phyloP scores from a whole-genome alignment of 305 asterid species.

The Fraxinus baroniana region DNA sequence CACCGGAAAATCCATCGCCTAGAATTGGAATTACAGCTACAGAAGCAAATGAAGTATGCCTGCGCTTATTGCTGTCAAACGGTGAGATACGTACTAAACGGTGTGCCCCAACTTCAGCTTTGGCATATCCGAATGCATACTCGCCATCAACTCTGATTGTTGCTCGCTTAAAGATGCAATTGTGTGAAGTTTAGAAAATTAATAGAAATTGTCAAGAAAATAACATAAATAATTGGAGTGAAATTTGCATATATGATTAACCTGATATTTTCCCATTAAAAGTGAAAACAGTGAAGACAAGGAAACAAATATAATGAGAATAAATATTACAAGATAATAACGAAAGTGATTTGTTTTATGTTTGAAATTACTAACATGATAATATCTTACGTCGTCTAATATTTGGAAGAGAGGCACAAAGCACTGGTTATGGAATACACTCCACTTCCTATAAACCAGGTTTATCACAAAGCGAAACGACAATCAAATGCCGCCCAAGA shows the following conservation, averaged over 20 bases:
- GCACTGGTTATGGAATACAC: neutral
- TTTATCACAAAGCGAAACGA: neutral
- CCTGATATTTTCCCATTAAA: too few species aligned
- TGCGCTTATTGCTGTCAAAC: conserved; percentile 80
- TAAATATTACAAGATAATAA: neutral
- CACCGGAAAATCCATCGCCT: conserved; percentile 67
- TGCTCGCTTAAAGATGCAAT: conserved; percentile 61
- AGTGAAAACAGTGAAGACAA: neutral
- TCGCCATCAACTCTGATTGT: conserved; percentile 87
- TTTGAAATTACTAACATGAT: neutral
- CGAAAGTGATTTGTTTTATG: neutral
- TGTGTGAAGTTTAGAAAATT: neutral
- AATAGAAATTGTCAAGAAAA: neutral
- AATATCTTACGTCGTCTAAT: too few species aligned
- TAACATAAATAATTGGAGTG: neutral
- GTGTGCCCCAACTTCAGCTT: conserved; percentile 96
- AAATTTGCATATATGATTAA: too few species aligned
- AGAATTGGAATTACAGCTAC: conserved; percentile 93
- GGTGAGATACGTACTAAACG: conserved; percentile 93
- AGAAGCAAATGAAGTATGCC: conserved; percentile 95
- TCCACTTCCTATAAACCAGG: neutral
- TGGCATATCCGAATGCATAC: conserved; percentile 86
- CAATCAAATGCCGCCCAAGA: neutral
- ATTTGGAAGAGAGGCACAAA: neutral
- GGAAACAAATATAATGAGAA: neutral